Conservation (phyloP, 75 land plant genomes). For the Sequoiadendron giganteum region DNA sequence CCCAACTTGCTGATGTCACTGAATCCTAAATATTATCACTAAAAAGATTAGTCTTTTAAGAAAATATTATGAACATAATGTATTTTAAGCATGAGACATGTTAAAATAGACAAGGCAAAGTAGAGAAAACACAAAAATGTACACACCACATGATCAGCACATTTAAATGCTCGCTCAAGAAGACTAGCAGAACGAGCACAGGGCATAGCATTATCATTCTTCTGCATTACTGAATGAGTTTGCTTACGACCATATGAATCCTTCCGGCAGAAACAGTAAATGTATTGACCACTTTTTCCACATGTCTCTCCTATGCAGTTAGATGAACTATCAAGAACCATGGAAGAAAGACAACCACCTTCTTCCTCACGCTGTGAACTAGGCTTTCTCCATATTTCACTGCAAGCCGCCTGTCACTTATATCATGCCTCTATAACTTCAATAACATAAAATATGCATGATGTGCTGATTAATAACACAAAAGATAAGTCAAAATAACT, state of each 20-base stretch:
- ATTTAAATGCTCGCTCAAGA: slow-evolving; percentile 45
- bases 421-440: neutral
- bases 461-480: neutral
- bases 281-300: slow-evolving; percentile 20
- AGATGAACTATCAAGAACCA: slow-evolving; percentile 46
- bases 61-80: neutral
- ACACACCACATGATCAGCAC: slow-evolving; percentile 83
- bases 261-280: slow-evolving; percentile 48
- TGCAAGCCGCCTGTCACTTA: slow-evolving; percentile 45
- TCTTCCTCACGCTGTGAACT: slow-evolving; percentile 23
- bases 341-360: slow-evolving; percentile 40
- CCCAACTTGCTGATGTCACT: too few relatives aligned
- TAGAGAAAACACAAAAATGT: slow-evolving; percentile 1
- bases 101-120: neutral
- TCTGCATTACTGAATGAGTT: neutral
- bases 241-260: neutral
- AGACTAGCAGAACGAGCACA: slow-evolving; percentile 14
- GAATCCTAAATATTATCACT: too few relatives aligned
- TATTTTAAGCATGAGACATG: neutral
- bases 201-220: neutral
- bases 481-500: neutral
- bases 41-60: too few relatives aligned
- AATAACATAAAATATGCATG: neutral
- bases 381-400: slow-evolving; percentile 45
- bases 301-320: slow-evolving; percentile 3